Base-by-base conservation (phyloP, 2,329 filamentous ascomycete genomes). In the Nothopassalora personata region DNA sequence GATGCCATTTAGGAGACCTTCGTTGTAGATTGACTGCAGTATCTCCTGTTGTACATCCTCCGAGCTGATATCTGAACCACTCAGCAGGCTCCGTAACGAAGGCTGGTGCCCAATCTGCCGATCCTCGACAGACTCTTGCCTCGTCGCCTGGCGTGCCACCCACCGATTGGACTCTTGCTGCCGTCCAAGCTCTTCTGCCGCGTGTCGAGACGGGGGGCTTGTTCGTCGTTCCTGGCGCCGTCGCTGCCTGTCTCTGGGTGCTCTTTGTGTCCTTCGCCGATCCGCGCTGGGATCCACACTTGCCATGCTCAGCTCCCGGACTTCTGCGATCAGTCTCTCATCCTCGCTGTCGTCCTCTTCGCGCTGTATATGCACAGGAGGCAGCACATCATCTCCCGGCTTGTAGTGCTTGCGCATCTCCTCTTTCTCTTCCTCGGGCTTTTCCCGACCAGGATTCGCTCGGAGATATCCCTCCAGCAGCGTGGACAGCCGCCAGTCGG, bases 401-500 rank as follows among this genome's bases (percentile, higher is more conserved):
- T 82, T 90, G 74, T 96, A 97, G 67, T 87, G 87, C 64, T 79
- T 79, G 34, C 83, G 83, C 77, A 94, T 86, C 64, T 91, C 89
- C 49, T 85, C 81, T 74, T 88, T 91, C 71, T 99, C 94, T 7
- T 83, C 80, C 0, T 82, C 80, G 0, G 84, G 80, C 70, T 87
- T 89, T 28, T 79, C 86, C 66, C 88, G 88, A 18, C 85, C 84
- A 1, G 94, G 93, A 69, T 96, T 90, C 48, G 89, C 86, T 28
- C 85, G 81, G 36, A 97, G 76, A 67, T 90, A 91, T 83, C 96
- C 93, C 57, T 97, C 93, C 60, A 99, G 78, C 49, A 97, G 79
- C 1, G 91, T 96, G 8, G 87, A 92, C 54, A 97, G 89, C 27
- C 89, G 91, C 59, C 94, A 90, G 82, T 97, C 95, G 70, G 91